Evolutionary conservation across 148 eudicot species (phyloP).

Genomic region (Silene uniflora): DNA sequence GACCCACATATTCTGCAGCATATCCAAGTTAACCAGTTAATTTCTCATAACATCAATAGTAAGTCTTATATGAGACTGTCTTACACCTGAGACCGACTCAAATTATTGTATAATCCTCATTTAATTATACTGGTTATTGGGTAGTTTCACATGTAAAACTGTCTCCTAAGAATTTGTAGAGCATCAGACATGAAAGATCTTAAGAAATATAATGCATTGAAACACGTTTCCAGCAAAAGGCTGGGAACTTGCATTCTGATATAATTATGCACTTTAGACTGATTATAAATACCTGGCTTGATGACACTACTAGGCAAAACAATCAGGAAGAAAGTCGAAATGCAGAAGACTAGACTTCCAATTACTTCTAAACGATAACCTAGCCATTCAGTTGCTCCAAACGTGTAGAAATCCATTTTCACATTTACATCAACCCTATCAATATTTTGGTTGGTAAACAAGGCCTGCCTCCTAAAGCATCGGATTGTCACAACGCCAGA

Average conservation of each 20-base stretch:
- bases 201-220: too few species aligned
- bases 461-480: slow-evolving; percentile 25
- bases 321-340: slow-evolving; percentile 29
- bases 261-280: neutral
- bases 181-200: too few species aligned
- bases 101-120: too few species aligned
- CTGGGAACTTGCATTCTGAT: neutral
- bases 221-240: neutral
- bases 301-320: slow-evolving; percentile 26
- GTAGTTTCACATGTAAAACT: neutral
- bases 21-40: slow-evolving; percentile 4
- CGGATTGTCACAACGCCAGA: slow-evolving; percentile 31
- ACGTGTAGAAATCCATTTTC: slow-evolving; percentile 31
- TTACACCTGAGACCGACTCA: neutral
- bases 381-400: slow-evolving; percentile 31
- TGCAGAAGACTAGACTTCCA: slow-evolving; percentile 26
- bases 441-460: slow-evolving; percentile 20
- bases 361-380: slow-evolving; percentile 29
- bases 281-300: slow-evolving; percentile 26
- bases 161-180: too few species aligned
- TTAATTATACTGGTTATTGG: too few species aligned
- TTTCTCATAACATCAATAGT: neutral
- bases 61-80: neutral
- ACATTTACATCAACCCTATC: slow-evolving; percentile 18
- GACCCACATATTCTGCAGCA: slow-evolving; percentile 67